Percentiles rank a stretch among this genome's conserved stretches.
phyloP scores from a whole-genome alignment of 495 filamentous ascomycete species.

The Cryomyces antarcticus region DNA sequence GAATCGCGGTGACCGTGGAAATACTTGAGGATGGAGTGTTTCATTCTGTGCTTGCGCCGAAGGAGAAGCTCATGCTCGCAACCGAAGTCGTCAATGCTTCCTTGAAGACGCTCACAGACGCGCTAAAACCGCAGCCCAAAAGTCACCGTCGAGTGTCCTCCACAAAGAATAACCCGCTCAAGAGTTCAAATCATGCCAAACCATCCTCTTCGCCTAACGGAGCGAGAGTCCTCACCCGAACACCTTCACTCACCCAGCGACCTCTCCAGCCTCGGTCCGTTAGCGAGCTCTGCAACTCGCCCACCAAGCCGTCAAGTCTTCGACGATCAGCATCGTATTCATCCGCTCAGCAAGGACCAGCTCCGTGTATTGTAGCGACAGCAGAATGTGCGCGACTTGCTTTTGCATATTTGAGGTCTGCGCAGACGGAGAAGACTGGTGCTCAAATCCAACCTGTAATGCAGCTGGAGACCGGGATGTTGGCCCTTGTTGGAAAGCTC shows the following conservation, averaged over 20 bases:
- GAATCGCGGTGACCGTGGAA: neutral
- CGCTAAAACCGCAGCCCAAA: slow-evolving; percentile 31
- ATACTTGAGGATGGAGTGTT: slow-evolving; percentile 1
- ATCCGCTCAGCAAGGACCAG: slow-evolving; percentile 10
- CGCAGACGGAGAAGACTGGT: slow-evolving; percentile 27
- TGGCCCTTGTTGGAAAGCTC: slow-evolving; percentile 51
- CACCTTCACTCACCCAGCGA: neutral
- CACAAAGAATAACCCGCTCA: slow-evolving; percentile 1
- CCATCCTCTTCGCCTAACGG: neutral
- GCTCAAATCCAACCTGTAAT: slow-evolving; percentile 33
- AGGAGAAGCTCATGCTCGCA: slow-evolving; percentile 8
- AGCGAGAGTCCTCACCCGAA: neutral
- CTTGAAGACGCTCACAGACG: slow-evolving; percentile 47
- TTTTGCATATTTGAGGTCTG: slow-evolving; percentile 43
- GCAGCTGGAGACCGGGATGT: slow-evolving; percentile 71
- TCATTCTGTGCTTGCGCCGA: neutral
- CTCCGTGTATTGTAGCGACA: slow-evolving; percentile 19
- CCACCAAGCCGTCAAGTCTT: slow-evolving; percentile 5
- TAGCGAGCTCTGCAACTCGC: slow-evolving; percentile 7
- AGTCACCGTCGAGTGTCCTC: slow-evolving; percentile 1
- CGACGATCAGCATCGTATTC: slow-evolving; percentile 19
- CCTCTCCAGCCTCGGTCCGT: slow-evolving; percentile 8
- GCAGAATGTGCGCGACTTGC: slow-evolving; percentile 63
- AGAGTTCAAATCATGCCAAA: neutral
- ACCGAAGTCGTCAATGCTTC: slow-evolving; percentile 9